These are phyloP conservation scores for Rozella allomycis DNA, from an alignment of 371 early-diverging fungal genomes.

Conservation along the genomic window DNA sequence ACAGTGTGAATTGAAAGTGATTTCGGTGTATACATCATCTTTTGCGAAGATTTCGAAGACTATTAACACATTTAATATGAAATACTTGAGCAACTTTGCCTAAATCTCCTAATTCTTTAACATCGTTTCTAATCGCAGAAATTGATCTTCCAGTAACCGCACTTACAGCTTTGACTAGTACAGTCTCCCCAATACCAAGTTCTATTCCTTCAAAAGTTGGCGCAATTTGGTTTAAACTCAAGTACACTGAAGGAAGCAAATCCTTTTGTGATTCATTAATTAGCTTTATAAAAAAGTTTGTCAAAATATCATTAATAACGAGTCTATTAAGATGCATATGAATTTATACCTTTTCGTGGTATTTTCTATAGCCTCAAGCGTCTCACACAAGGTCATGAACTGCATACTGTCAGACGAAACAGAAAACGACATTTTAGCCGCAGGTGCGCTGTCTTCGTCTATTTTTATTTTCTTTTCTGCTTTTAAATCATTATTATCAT, in stretches of 20 bases:
- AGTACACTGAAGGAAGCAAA: constrained; percentile 53
- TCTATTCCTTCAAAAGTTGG: constrained; percentile 91
- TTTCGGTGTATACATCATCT: constrained; percentile 51
- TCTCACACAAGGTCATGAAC: constrained; percentile 59
- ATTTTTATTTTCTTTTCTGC: too few species aligned
- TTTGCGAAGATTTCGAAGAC: constrained; percentile 15
- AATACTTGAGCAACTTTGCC: constrained; percentile 66
- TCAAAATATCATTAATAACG: constrained; percentile 54
- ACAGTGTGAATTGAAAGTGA: constrained; percentile 56
- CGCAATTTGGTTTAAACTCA: constrained; percentile 80
- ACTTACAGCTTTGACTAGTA: constrained; percentile 83
- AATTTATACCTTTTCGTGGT: constrained; percentile 39
- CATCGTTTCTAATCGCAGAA: constrained; percentile 52
- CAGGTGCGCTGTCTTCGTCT: too few species aligned
- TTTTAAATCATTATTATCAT: too few species aligned
- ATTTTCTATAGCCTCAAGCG: constrained; percentile 60
- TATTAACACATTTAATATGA: background rate
- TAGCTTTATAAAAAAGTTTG: constrained; percentile 47
- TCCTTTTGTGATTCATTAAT: constrained; percentile 44
- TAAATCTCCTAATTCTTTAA: constrained; percentile 63
- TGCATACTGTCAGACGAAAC: constrained; percentile 36
- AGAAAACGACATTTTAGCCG: too few species aligned
- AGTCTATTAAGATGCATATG: constrained; percentile 20
- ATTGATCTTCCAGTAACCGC: constrained; percentile 55
- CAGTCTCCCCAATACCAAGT: constrained; percentile 83